phyloP scores from a whole-genome alignment of 306 rosid genomes.

The Cotoneaster glaucophyllus region DNA sequence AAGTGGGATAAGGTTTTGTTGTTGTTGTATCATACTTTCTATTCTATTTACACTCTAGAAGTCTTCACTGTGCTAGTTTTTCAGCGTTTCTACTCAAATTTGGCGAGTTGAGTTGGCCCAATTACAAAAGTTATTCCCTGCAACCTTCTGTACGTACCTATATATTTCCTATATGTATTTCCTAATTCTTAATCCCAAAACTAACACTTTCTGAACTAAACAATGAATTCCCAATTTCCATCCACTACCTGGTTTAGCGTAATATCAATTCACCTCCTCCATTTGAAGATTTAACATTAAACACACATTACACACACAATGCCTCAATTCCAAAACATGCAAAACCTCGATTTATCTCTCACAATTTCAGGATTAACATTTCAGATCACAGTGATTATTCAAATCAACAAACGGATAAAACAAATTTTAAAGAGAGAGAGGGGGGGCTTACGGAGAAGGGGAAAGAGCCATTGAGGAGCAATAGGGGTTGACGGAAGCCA shows the following conservation, averaged over 20 bases:
- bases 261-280: not conserved
- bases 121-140: too few species aligned
- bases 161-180: too few species aligned
- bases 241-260: not conserved
- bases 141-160: too few species aligned
- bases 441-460: constrained; percentile 18
- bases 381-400: not conserved
- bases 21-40: too few species aligned
- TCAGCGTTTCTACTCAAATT: too few species aligned
- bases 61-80: too few species aligned
- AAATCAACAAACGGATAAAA: not conserved
- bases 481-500: constrained; percentile 25
- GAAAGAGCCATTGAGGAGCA: constrained; percentile 14
- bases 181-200: not conserved
- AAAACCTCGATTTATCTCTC: not conserved
- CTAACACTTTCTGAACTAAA: not conserved
- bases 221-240: not conserved
- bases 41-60: too few species aligned
- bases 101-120: too few species aligned
- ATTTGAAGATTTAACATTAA: not conserved
- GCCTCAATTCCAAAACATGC: not conserved
- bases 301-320: not conserved
- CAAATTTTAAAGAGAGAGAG: not conserved
- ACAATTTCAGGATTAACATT: not conserved
- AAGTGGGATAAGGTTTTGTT: too few species aligned